These are phyloP conservation scores for Amphicarpaea edgeworthii DNA, from an alignment of 306 rosid species.

Conservation along the genomic window DNA sequence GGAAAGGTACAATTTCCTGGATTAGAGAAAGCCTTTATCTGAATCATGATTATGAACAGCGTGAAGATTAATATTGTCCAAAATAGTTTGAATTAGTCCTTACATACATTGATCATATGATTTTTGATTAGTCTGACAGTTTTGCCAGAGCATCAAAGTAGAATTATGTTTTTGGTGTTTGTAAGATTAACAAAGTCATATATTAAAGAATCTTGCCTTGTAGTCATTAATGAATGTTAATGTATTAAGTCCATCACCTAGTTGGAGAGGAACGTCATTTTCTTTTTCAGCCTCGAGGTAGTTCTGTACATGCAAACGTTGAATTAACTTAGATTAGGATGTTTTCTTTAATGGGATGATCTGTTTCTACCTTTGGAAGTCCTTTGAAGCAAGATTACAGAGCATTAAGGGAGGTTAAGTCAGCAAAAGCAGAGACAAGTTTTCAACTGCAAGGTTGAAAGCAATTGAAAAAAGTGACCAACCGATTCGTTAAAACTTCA, in stretches of 20 bases:
- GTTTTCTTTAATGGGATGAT: slow-evolving; percentile 19
- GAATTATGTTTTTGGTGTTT: slow-evolving; percentile 31
- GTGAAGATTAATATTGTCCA: slow-evolving; percentile 14
- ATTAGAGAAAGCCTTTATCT: slow-evolving; percentile 23
- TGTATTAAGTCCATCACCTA: background rate
- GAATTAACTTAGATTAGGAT: slow-evolving; percentile 3
- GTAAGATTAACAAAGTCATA: slow-evolving; percentile 12
- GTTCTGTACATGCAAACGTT: slow-evolving; percentile 2
- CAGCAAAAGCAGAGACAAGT: background rate
- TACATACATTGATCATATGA: background rate
- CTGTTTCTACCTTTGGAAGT: background rate
- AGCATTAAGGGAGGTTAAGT: too few relatives aligned
- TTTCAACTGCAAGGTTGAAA: background rate
- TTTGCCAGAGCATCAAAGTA: slow-evolving; percentile 9
- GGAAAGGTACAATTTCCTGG: slow-evolving; percentile 25
- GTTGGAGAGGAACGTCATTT: background rate
- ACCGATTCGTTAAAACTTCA: background rate
- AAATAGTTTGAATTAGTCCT: background rate
- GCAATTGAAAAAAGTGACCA: too few relatives aligned
- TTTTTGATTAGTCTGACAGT: slow-evolving; percentile 25
- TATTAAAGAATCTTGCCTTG: slow-evolving; percentile 3
- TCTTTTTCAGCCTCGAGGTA: slow-evolving; percentile 1
- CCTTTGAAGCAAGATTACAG: slow-evolving; percentile 36
- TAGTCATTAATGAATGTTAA: background rate
- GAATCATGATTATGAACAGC: slow-evolving; percentile 12